These are phyloP conservation scores for Podaxis sp. DNA, from an alignment of 768 basidiomycete species.

Conservation along the genomic window DNA sequence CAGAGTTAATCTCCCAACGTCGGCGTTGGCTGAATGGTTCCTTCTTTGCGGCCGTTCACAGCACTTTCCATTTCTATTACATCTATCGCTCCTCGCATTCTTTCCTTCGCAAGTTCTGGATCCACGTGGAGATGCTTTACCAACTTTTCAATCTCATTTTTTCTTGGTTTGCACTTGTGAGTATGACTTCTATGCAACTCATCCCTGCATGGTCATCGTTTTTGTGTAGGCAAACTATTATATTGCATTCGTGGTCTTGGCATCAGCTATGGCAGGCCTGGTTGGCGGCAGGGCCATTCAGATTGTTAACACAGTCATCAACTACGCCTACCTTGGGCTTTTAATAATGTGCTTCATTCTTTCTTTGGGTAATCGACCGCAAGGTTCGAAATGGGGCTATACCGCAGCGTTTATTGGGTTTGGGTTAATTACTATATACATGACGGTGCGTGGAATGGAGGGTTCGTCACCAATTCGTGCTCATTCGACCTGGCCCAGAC, in stretches of 20 bases:
- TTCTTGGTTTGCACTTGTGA: conserved; percentile 84
- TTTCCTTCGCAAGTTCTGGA: conserved; percentile 86
- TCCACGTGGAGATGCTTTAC: conserved; percentile 92
- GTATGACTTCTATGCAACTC: conserved; percentile 23
- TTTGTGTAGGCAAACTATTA: conserved; percentile 77
- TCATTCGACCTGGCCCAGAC: conserved; percentile 39
- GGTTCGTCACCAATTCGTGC: not conserved
- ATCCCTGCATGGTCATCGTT: not conserved
- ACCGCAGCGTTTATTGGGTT: conserved; percentile 86
- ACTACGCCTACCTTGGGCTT: conserved; percentile 86
- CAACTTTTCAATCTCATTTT: conserved; percentile 90
- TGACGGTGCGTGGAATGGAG: conserved; percentile 63
- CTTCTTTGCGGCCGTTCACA: conserved; percentile 96
- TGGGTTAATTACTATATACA: conserved; percentile 90
- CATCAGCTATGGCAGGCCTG: conserved; percentile 69
- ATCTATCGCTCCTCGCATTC: conserved; percentile 89
- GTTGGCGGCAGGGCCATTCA: conserved; percentile 53
- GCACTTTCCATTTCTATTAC: conserved; percentile 90
- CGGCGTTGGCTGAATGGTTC: conserved; percentile 97
- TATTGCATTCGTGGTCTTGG: conserved; percentile 82
- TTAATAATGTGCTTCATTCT: conserved; percentile 87
- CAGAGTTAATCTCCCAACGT: conserved; percentile 93
- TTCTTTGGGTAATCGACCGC: conserved; percentile 87
- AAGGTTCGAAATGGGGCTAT: conserved; percentile 87
- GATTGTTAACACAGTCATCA: conserved; percentile 73